phyloP scores from a whole-genome alignment of 2,329 filamentous ascomycete genomes.

The Xylaria sp. region DNA sequence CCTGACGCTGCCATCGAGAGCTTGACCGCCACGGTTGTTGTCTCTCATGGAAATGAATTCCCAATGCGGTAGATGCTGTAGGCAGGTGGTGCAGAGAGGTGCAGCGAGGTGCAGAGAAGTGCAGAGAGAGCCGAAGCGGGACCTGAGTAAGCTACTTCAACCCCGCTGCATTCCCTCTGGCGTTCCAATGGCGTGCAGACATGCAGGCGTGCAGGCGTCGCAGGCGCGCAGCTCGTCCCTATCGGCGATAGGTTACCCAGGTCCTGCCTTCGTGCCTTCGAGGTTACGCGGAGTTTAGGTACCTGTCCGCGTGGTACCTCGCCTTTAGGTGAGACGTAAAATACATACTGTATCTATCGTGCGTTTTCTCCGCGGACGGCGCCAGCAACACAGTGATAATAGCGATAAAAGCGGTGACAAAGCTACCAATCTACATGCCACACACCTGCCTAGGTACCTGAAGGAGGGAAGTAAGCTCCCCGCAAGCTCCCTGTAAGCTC shows the following conservation, averaged over 20 bases:
- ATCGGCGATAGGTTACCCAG: conserved; percentile 18
- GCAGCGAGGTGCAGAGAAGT: no score
- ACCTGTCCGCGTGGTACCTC: conserved; percentile 11
- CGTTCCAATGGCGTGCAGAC: conserved; percentile 15
- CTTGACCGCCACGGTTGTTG: conserved; percentile 6
- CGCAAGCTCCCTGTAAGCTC: conserved; percentile 16
- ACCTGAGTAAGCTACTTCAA: conserved; percentile 37
- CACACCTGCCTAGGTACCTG: conserved; percentile 9
- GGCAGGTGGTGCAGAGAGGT: conserved; percentile 1
- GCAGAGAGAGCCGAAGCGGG: conserved; percentile 27
- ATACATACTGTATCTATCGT: conserved; percentile 25
- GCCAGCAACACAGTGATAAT: conserved; percentile 27
- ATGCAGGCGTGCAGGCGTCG: conserved; percentile 10
- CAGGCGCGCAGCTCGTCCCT: conserved; percentile 14
- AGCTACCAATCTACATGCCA: conserved; percentile 21
- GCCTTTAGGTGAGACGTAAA: neutral
- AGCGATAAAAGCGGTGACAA: conserved; percentile 17
- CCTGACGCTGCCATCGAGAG: neutral
- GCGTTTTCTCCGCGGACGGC: neutral
- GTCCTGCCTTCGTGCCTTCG: conserved; percentile 3
- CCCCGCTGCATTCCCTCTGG: conserved; percentile 31
- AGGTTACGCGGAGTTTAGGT: neutral
- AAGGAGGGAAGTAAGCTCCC: conserved; percentile 15
- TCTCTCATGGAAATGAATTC: conserved; percentile 13
- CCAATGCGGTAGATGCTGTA: neutral